These are phyloP conservation scores for Cladosporium cucumerinum DNA, from an alignment of 2,329 filamentous ascomycete species.

Conservation along the genomic window DNA sequence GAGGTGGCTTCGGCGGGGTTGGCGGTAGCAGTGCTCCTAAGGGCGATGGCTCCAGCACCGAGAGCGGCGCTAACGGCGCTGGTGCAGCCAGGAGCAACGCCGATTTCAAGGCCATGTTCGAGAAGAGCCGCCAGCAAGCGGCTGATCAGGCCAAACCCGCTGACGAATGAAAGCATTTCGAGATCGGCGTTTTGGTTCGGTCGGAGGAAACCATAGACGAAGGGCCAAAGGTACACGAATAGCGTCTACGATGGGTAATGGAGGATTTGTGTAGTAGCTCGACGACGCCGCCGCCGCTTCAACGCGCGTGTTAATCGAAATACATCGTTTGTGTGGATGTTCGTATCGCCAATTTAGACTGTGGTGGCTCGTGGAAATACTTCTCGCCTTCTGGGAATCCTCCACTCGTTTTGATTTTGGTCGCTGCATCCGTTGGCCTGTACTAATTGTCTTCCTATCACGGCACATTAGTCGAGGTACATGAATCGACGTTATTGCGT, in stretches of 20 bases:
- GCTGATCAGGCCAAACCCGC: not conserved
- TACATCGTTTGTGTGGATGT: not conserved
- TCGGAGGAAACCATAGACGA: not conserved
- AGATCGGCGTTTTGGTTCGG: not conserved
- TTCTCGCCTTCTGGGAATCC: too few species aligned
- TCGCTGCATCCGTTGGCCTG: too few species aligned
- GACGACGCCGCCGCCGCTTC: not conserved
- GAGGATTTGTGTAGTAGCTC: not conserved
- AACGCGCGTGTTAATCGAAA: not conserved
- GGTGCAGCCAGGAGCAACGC: constrained; percentile 52
- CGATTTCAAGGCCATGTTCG: constrained; percentile 56
- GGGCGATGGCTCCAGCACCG: constrained; percentile 9
- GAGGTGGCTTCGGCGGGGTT: constrained; percentile 34
- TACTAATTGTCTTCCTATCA: too few species aligned
- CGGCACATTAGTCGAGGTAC: too few species aligned
- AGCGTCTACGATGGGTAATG: not conserved
- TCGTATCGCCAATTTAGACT: too few species aligned
- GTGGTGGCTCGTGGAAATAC: too few species aligned
- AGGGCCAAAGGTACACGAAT: not conserved
- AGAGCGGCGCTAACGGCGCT: constrained; percentile 27
- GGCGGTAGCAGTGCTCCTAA: constrained; percentile 14
- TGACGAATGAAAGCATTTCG: not conserved
- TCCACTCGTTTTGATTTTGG: too few species aligned
- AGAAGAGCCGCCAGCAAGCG: constrained; percentile 29
- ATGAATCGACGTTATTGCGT: too few species aligned